These are phyloP conservation scores for Ceriops zippeliana DNA, from an alignment of 345 rosid species.

Conservation along the genomic window DNA sequence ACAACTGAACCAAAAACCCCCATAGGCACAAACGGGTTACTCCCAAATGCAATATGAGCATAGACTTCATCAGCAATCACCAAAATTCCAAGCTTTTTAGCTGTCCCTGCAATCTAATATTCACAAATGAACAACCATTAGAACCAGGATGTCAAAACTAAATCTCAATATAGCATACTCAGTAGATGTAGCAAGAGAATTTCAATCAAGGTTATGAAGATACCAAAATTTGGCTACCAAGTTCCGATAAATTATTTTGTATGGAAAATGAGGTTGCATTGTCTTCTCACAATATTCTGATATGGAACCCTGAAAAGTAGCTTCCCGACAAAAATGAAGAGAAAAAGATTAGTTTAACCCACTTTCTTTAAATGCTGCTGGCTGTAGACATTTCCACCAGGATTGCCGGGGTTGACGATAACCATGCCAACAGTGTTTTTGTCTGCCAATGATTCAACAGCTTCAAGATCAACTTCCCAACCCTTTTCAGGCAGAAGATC, in stretches of 20 bases:
- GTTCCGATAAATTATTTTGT: no score
- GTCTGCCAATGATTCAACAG: conserved; percentile 56
- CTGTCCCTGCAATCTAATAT: conserved; percentile 53
- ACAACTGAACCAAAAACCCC: conserved; percentile 51
- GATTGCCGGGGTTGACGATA: conserved; percentile 60
- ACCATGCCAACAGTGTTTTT: conserved; percentile 63
- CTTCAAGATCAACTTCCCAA: conserved; percentile 66
- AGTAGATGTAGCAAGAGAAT: no score
- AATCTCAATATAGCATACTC: not conserved
- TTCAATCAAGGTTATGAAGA: no score
- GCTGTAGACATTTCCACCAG: conserved; percentile 62
- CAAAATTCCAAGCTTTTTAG: conserved; percentile 57
- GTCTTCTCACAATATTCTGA: not conserved
- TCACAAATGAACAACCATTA: not conserved
- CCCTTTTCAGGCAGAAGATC: conserved; percentile 61
- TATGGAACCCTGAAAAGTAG: not conserved
- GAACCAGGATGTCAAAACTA: not conserved
- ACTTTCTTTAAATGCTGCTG: conserved; percentile 55
- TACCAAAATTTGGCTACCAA: no score
- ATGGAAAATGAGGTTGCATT: not conserved
- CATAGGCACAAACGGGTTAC: conserved; percentile 59
- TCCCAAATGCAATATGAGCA: conserved; percentile 49
- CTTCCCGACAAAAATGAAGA: not conserved
- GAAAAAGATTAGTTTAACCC: not conserved
- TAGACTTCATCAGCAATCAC: conserved; percentile 74